phyloP scores from a whole-genome alignment of 2,329 filamentous ascomycete species.

The Scedosporium boydii region DNA sequence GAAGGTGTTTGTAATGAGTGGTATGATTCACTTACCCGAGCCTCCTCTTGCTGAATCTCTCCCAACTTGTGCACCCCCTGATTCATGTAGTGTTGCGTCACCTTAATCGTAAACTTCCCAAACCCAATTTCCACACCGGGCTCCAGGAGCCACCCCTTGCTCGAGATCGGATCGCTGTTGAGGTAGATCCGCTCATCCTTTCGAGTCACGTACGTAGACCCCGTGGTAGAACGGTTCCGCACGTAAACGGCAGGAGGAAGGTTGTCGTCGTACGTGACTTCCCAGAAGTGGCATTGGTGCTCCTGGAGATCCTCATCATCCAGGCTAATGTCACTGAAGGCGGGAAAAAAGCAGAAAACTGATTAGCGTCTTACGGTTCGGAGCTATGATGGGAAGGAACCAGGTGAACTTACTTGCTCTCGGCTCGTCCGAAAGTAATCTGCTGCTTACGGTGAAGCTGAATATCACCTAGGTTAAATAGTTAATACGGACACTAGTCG shows the following conservation, averaged over 20 bases:
- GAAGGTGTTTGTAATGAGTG: background rate
- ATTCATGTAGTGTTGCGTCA: background rate
- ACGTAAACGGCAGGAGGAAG: background rate
- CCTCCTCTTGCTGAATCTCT: background rate
- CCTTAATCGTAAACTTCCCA: background rate
- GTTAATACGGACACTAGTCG: no score
- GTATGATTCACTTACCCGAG: background rate
- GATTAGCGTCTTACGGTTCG: background rate
- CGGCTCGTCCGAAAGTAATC: no score
- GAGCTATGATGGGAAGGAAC: background rate
- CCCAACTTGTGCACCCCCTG: background rate
- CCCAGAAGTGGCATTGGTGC: background rate
- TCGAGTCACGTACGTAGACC: background rate
- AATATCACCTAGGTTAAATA: no score
- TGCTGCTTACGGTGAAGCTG: no score
- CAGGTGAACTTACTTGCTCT: no score
- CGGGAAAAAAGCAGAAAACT: background rate
- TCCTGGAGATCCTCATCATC: background rate
- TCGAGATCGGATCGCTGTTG: background rate
- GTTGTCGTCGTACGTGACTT: background rate
- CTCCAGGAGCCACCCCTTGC: conserved; percentile 1
- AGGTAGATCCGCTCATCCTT: background rate
- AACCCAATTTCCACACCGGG: background rate
- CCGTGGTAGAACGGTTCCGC: background rate
- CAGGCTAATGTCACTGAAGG: background rate